Evolutionary conservation across 371 early-diverging fungal genomes (phyloP), one percentile per base, ranked within the genome.

Genomic region (Syncephalastrum monosporum): DNA sequence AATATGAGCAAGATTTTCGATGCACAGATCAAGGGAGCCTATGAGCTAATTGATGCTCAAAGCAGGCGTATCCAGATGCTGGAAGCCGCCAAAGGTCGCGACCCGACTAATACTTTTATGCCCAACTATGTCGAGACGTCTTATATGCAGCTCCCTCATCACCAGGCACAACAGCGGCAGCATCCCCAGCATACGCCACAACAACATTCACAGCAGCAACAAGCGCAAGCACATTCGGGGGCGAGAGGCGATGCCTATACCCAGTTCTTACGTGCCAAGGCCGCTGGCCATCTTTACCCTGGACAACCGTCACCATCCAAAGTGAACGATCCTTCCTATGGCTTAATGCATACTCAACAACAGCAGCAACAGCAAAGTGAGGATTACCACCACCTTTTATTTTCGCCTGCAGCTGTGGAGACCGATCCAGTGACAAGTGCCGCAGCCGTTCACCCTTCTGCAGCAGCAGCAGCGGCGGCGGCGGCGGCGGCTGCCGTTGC

Each of bases 21-120:
- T n/a, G 25, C 38, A n/a, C 63, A 63, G 25, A 53, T 63, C 15
- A 63, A 25, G 16, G 46, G 46, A 8, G 58, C 57, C 42, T 57
- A 57, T 45, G 48, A 53, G 0, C 7, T 57, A 25, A 63, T 63
- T 33, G 58, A 57, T 21, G 58, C 46, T 3, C 63, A 63, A 25
- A 47, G 50, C 16, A 48, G 57, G 13, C 63, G 63, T 29, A 54
- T 63, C 6, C 53, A 63, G 23, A 21, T 38, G 5, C 24, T 63
- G 2, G 63, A 63, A 41, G 23, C 55, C 12, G 58, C 49, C 25
- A 21, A 48, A 4, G 17, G 17, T 48, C 48, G 21, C 5, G 48
- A 48, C 13, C 38, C 38, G 7, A 10, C 38, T 0, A 5, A 33
- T 10, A 5, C 38, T 33, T 48, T 14, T 48, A 48, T 48, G 48